These are phyloP conservation scores for Hyparrhenia diplandra DNA, from an alignment of 176 grass and related monocot species.

Conservation along the genomic window DNA sequence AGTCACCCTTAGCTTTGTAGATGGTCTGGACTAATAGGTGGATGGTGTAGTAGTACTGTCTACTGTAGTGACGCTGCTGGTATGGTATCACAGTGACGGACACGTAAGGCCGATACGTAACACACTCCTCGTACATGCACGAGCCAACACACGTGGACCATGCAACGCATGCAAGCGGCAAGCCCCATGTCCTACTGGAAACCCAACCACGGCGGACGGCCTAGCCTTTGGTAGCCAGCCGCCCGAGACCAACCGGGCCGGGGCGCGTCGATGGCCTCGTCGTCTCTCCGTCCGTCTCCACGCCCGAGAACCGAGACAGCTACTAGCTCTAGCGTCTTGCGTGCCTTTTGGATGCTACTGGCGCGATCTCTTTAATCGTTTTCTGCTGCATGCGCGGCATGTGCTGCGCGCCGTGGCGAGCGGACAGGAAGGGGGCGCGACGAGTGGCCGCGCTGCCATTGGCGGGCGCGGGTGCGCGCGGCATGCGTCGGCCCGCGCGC, in stretches of 20 bases:
- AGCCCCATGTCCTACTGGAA: slow-evolving; percentile 24
- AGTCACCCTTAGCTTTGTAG: neutral
- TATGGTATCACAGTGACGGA: neutral
- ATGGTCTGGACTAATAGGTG: neutral
- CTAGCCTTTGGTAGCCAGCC: neutral
- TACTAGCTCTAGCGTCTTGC: neutral
- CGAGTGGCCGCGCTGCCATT: slow-evolving; percentile 49
- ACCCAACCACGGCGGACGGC: neutral
- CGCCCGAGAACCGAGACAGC: neutral
- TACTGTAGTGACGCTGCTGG: too few relatives aligned
- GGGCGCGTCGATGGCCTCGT: neutral
- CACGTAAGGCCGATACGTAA: neutral
- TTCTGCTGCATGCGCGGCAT: slow-evolving; percentile 44
- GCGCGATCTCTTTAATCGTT: neutral
- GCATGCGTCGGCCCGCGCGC: slow-evolving; percentile 2
- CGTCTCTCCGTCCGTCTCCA: neutral
- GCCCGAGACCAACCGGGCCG: neutral
- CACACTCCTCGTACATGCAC: slow-evolving; percentile 7
- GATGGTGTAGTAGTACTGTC: too few relatives aligned
- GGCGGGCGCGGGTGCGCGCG: slow-evolving; percentile 4
- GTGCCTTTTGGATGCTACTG: slow-evolving; percentile 17
- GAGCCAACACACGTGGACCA: slow-evolving; percentile 24
- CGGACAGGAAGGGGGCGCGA: slow-evolving; percentile 20
- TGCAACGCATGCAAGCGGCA: neutral
- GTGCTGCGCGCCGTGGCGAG: slow-evolving; percentile 38